Conservation (phyloP, 2,329 filamentous ascomycete genomes). For the Botrytis fabae region DNA sequence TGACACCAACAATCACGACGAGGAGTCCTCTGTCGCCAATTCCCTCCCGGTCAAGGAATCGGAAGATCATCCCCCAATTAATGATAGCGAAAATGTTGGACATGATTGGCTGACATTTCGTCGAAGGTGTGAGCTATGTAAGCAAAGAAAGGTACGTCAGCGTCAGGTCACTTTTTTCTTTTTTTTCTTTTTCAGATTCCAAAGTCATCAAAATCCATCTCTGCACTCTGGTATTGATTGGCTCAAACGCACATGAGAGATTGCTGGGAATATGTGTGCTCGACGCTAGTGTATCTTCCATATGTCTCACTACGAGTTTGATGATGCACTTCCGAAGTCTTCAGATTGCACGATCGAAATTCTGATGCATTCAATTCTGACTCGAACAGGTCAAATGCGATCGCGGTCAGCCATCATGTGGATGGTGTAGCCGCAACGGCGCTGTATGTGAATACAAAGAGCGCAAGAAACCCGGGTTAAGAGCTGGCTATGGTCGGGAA, state of each 20-base stretch:
- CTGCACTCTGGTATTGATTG: background rate
- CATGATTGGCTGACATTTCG: slow-evolving; percentile 40
- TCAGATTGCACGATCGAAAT: background rate
- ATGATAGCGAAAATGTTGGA: slow-evolving; percentile 25
- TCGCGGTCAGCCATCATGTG: slow-evolving; percentile 70
- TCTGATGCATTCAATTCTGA: slow-evolving; percentile 25
- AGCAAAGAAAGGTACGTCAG: slow-evolving; percentile 68
- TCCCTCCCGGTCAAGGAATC: slow-evolving; percentile 25
- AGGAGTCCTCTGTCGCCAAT: slow-evolving; percentile 25
- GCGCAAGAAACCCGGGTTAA: slow-evolving; percentile 64
- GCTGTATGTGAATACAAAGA: slow-evolving; percentile 68
- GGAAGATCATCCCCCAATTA: slow-evolving; percentile 26
- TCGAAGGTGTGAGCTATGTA: slow-evolving; percentile 72
- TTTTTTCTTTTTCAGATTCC: background rate
- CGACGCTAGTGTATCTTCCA: slow-evolving; percentile 6
- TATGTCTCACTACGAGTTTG: background rate
- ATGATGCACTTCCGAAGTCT: background rate
- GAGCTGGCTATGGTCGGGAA: slow-evolving; percentile 69
- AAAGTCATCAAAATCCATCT: background rate
- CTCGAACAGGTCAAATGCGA: slow-evolving; percentile 67
- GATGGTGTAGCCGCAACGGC: slow-evolving; percentile 66
- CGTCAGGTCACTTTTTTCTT: background rate
- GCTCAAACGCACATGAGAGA: background rate
- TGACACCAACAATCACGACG: background rate
- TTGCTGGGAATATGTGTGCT: background rate